Evolutionary conservation across 805 yeast species (phyloP), one percentile per base, ranked within the genome.

Genomic region (Monosporozyma unispora): DNA sequence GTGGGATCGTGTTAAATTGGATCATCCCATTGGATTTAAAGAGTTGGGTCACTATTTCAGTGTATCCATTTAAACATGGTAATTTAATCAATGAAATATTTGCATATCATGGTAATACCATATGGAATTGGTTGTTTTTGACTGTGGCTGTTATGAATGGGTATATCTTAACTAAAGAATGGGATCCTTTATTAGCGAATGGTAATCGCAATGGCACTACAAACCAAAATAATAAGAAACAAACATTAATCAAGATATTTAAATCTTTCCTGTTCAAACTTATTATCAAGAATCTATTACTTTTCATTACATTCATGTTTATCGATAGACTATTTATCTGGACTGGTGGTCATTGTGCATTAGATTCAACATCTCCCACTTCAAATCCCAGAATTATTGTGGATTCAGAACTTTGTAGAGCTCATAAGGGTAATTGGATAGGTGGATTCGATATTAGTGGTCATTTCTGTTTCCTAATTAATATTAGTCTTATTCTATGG

Each of bases 371-470:
- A 28, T 49, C 49, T 1, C 56, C 68, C 9, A 52, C 48, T 5
- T 64, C 68, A 37, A 35, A 35, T 11, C 39, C 39, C 11, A 16
- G 22, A 18, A 8, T 18, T 22, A 35, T 35, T 18, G 21, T 35
- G 3, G 39, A 35, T 28, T 70, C 73, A 1, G 67, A 64, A 43
- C 46, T 40, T 3, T 71, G 75, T 50, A 55, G 61, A 23, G 28
- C 43, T 8, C 52, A 51, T 16, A 57, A 59, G 21, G 77, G 74
- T 1, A 45, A 53, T 14, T 78, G 82, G 81, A 57, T 57, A 4
- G 70, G 71, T 51, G 79, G 79, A 9, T 78, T 78, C 55, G 82
- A 78, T 56, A 63, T 73, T 4, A 75, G 80, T 38, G 81, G 82
- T 1, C 83, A 78, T 57, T 72, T 70, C 47, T 75, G 76, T 53